Base-by-base conservation (phyloP, 1,284 basidiomycete genomes). In the Exobasidium rhododendri region DNA sequence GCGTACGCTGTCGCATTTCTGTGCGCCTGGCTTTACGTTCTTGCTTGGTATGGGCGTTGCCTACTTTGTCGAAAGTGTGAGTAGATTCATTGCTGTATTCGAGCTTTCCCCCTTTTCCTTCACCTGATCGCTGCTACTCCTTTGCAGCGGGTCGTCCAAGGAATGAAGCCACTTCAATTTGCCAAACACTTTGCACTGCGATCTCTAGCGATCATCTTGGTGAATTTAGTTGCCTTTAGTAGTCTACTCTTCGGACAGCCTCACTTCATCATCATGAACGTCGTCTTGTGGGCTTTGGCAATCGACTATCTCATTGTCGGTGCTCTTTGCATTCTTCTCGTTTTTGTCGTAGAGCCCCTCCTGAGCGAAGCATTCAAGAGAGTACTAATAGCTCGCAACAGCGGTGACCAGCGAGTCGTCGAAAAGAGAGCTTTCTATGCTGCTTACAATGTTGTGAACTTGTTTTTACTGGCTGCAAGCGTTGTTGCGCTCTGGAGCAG, bases 41-140 rank as follows among this genome's bases (percentile, higher is more conserved):
- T 45, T 74, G 3, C 59, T 72, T 47, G 72, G 72, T 14, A 70
- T 74, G 66, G 72, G 72, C 0, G 53, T 63, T 5, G 70, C 68
- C 1, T 74, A 69, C 52, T 72, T 72, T 20, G 61, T 62, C 14
- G 44, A 28, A 30, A 58, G 46, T 46, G 47, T 26, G 20, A 50
- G 3, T 24, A 50, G 28, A 24, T 6, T 50, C 3, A 50, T 14
- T 50, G 3, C 13, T 3, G 47, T 14, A 17, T 40, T 40, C 35
- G n/a, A n/a, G n/a, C n/a, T n/a, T n/a, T n/a, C n/a, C n/a, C n/a
- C n/a, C n/a, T n/a, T n/a, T n/a, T n/a, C n/a, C n/a, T n/a, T n/a
- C n/a, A n/a, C n/a, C n/a, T n/a, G n/a, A n/a, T n/a, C n/a, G n/a
- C n/a, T n/a, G n/a, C n/a, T n/a, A n/a, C 35, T 40, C 17, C 35